These are phyloP conservation scores for Eutrema salsugineum DNA, from an alignment of 441 rosid species.

Conservation along the genomic window DNA sequence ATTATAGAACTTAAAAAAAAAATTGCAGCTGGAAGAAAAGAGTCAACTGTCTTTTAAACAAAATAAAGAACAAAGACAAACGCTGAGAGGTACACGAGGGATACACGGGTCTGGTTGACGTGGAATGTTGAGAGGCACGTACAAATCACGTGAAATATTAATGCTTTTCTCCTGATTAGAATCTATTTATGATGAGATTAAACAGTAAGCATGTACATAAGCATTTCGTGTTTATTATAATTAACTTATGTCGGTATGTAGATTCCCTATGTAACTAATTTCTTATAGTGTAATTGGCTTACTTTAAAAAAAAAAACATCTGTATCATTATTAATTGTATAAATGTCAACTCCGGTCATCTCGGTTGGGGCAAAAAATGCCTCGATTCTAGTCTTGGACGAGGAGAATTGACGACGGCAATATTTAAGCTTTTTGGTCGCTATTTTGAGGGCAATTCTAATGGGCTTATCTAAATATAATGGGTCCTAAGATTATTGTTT, in stretches of 20 bases:
- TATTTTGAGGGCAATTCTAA: background rate
- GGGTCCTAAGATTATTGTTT: background rate
- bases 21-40: no score
- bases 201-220: background rate
- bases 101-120: constrained; percentile 8
- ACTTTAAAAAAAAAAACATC: no score
- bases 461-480: background rate
- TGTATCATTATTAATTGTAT: background rate
- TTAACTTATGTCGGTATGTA: no score
- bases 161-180: background rate
- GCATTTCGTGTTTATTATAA: background rate
- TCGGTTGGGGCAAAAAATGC: background rate
- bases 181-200: background rate
- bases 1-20: no score
- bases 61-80: background rate
- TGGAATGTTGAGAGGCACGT: constrained; percentile 1
- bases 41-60: no score
- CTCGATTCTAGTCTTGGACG: background rate
- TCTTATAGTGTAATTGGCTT: background rate
- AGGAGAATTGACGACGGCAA: background rate
- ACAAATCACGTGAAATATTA: constrained; percentile 8
- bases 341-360: constrained; percentile 9
- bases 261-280: background rate
- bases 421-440: background rate
- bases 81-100: background rate